phyloP scores from a whole-genome alignment of 1,284 basidiomycete genomes.

The Moniliella sp. region DNA sequence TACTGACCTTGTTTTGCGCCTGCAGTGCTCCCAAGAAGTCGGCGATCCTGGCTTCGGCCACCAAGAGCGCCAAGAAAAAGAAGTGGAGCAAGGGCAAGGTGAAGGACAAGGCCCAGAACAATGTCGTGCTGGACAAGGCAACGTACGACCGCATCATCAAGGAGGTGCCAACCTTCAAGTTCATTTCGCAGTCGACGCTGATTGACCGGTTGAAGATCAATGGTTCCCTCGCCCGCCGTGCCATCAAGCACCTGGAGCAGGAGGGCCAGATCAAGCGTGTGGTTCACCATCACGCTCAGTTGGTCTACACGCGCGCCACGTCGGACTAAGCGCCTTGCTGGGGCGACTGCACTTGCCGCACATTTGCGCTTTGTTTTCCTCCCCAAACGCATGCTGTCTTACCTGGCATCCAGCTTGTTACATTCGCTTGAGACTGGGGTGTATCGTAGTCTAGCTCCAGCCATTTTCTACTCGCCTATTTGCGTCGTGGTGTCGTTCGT shows the following conservation, averaged over 20 bases:
- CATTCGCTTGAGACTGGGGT: too few species aligned
- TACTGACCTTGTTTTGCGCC: too few species aligned
- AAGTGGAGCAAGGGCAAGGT: constrained; percentile 99
- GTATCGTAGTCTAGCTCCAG: too few species aligned
- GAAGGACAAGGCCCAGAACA: constrained; percentile 77
- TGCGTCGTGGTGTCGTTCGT: too few species aligned
- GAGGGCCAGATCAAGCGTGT: constrained; percentile 88
- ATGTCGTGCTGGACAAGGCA: constrained; percentile 50
- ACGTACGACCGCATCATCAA: constrained; percentile 88
- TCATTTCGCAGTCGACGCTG: constrained; percentile 70
- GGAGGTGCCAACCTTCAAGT: constrained; percentile 97
- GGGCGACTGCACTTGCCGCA: too few species aligned
- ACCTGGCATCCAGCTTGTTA: too few species aligned
- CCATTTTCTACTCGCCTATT: too few species aligned
- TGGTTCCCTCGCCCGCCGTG: constrained; percentile 76
- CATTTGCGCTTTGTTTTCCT: too few species aligned
- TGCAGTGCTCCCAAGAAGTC: constrained; percentile 33
- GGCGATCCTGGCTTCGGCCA: constrained; percentile 30
- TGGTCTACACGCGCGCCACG: too few species aligned
- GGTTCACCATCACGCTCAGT: constrained; percentile 80
- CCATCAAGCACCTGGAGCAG: constrained; percentile 79
- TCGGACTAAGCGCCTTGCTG: too few species aligned
- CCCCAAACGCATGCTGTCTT: too few species aligned
- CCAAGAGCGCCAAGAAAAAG: constrained; percentile 64
- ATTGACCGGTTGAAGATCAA: constrained; percentile 93